phyloP scores from a whole-genome alignment of 2,329 filamentous ascomycete species.

The Coniochaeta sp. region DNA sequence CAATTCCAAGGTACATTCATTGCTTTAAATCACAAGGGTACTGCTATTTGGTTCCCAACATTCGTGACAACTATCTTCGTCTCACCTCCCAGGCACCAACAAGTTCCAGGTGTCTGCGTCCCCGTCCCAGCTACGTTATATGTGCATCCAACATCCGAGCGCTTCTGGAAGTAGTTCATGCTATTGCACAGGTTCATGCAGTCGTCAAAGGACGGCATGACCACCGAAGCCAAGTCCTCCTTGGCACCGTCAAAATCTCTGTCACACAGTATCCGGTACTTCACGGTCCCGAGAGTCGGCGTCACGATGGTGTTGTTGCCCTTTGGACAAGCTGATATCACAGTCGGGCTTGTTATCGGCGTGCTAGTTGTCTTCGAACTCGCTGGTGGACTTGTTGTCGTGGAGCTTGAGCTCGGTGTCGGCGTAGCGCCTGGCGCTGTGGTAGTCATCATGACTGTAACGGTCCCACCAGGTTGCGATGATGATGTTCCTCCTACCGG shows the following conservation, averaged over 20 bases:
- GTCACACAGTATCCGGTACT: not conserved
- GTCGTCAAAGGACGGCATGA: not conserved
- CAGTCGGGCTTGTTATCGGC: not conserved
- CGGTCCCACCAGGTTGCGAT: not conserved
- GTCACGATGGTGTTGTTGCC: not conserved
- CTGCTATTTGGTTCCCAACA: not conserved
- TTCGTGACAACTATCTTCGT: not conserved
- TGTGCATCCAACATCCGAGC: not conserved
- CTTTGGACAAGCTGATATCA: not conserved
- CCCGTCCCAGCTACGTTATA: not conserved
- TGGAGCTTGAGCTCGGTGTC: not conserved
- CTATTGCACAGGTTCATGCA: not conserved
- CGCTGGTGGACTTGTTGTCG: not conserved
- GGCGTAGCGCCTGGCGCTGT: not conserved
- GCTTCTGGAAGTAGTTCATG: constrained; percentile 2
- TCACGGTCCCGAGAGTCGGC: not conserved
- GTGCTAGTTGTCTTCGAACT: not conserved
- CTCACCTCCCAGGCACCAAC: not conserved
- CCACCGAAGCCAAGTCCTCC: not conserved
- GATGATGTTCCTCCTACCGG: not conserved
- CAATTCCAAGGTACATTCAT: not conserved
- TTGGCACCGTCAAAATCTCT: not conserved
- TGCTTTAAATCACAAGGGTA: not conserved
- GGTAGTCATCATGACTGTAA: not conserved
- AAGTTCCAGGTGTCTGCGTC: not conserved